These are phyloP conservation scores for Neurospora sp. DNA, from an alignment of 495 filamentous ascomycete species.

Conservation along the genomic window DNA sequence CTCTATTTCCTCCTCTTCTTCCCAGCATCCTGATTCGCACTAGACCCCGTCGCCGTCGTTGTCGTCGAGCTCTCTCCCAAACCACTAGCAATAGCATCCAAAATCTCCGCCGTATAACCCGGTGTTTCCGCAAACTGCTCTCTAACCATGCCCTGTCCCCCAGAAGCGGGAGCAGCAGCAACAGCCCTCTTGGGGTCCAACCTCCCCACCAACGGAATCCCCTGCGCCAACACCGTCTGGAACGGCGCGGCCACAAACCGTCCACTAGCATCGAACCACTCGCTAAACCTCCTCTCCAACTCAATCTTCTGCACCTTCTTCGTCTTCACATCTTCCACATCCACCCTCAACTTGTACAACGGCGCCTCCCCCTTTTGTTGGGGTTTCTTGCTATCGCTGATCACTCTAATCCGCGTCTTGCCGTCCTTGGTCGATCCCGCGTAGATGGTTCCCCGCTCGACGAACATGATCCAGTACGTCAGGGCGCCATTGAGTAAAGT, in stretches of 20 bases:
- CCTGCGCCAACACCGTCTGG: slow-evolving; percentile 64
- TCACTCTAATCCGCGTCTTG: slow-evolving; percentile 54
- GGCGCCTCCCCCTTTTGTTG: slow-evolving; percentile 60
- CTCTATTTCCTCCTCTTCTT: slow-evolving; percentile 36
- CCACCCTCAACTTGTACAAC: slow-evolving; percentile 64
- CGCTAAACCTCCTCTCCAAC: slow-evolving; percentile 60
- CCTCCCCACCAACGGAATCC: slow-evolving; percentile 56
- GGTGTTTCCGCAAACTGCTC: slow-evolving; percentile 6
- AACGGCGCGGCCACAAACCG: slow-evolving; percentile 76
- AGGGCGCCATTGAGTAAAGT: slow-evolving; percentile 67
- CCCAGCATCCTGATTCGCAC: slow-evolving; percentile 9
- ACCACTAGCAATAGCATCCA: slow-evolving; percentile 29
- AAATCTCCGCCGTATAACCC: slow-evolving; percentile 26
- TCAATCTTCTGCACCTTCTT: slow-evolving; percentile 39
- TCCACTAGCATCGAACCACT: slow-evolving; percentile 79
- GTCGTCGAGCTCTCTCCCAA: slow-evolving; percentile 8
- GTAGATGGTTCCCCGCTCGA: slow-evolving; percentile 77
- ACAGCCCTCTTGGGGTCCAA: slow-evolving; percentile 51
- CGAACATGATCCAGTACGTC: slow-evolving; percentile 76
- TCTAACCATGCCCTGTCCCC: not conserved
- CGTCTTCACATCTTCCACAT: slow-evolving; percentile 35
- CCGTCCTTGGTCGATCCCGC: slow-evolving; percentile 44
- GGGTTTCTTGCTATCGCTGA: slow-evolving; percentile 15
- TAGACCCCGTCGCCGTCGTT: slow-evolving; percentile 13
- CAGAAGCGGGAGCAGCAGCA: not conserved